Evolutionary conservation across 495 filamentous ascomycete genomes (phyloP).

Genomic region (Tuber calosporum): DNA sequence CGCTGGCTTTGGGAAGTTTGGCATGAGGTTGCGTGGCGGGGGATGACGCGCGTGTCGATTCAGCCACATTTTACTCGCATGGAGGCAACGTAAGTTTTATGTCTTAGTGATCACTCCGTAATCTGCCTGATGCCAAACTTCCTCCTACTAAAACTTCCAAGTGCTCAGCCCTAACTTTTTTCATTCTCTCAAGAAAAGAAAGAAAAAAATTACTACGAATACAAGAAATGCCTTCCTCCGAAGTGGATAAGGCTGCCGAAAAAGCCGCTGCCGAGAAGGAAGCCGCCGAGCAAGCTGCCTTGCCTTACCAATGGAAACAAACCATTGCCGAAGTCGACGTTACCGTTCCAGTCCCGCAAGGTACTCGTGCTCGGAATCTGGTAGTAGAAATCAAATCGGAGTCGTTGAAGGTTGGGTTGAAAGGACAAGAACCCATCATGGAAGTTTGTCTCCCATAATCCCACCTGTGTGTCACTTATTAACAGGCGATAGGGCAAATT

Average conservation of each 20-base stretch:
- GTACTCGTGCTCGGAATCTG: constrained; percentile 76
- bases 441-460: constrained; percentile 51
- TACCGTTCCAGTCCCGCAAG: constrained; percentile 64
- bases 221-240: constrained; percentile 44
- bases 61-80: neutral
- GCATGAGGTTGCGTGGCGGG: neutral
- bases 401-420: constrained; percentile 71
- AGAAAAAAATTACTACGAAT: neutral
- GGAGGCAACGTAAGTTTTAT: too few species aligned
- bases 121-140: neutral
- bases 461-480: neutral
- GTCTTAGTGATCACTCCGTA: too few species aligned
- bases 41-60: neutral
- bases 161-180: neutral
- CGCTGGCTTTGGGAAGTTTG: neutral
- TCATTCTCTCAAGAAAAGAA: neutral
- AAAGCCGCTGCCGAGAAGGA: constrained; percentile 69
- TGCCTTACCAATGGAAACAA: constrained; percentile 97
- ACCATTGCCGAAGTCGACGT: constrained; percentile 89
- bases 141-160: neutral
- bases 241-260: constrained; percentile 55
- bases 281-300: constrained; percentile 74
- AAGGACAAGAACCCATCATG: constrained; percentile 79
- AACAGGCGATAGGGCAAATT: constrained; percentile 62
- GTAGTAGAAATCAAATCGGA: constrained; percentile 74